Base-by-base conservation (phyloP, 1,139 yeast genomes). In the Candida tropicalis region DNA sequence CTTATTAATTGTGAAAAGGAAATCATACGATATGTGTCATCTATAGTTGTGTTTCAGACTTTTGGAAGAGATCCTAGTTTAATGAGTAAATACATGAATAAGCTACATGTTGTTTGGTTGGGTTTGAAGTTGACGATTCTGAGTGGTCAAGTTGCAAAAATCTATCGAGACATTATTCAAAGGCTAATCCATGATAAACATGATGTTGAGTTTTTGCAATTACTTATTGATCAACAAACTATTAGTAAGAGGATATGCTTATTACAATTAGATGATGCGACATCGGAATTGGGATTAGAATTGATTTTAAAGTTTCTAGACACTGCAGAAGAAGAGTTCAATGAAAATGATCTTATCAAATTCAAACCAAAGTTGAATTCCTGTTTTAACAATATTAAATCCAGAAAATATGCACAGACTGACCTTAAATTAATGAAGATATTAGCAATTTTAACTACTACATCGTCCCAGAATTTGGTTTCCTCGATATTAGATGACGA, bases 401-500 rank as follows among this genome's bases (percentile, higher is more conserved):
- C 11, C 2, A 10, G 15, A 11, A 35, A 4, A 9, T 35, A 35
- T 27, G 26, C 25, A n/a, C 34, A 29, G 8, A 17, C 29, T n/a
- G 49, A 46, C 27, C 17, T 31, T 15, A 26, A 32, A 10, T 18
- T 47, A 5, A 35, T 48, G 23, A 45, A 38, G 24, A 20, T 43
- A 5, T 37, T 45, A 10, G 44, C 41, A 11, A 12, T 44, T 6
- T 31, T 31, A 9, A 31, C 35, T 31, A 17, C 22, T 9, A 31
- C 24, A 5, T 20, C 11, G 15, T 10, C 23, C 9, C 15, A 10
- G 4, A 11, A 31, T n/a, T 7, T 6, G 5, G 3, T 31, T 5
- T 6, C 22, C 2, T 18, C 7, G 5, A 5, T 31, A 4, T n/a
- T 31, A 11, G 24, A 31, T n/a, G n/a, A 5, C 3, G 22, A 18